phyloP scores from a whole-genome alignment of 2,329 filamentous ascomycete species.

The Seiridium cupressi region DNA sequence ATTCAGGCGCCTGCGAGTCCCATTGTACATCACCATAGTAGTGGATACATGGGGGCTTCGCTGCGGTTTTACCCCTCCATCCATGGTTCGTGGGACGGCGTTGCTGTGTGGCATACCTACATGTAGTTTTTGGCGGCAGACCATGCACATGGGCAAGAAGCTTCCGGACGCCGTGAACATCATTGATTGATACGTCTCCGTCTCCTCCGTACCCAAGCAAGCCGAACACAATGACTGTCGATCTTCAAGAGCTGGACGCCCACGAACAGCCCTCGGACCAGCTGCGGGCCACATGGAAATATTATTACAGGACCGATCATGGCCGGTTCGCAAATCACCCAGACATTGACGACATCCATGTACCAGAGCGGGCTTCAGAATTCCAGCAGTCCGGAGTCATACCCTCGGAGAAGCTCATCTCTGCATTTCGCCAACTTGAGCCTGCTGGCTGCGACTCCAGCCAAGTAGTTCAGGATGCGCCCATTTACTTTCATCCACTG shows the following conservation, averaged over 20 bases:
- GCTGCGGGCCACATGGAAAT: constrained; percentile 73
- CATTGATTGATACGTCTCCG: no score
- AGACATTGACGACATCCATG: constrained; percentile 53
- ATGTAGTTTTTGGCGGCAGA: neutral
- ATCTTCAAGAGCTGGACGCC: constrained; percentile 62
- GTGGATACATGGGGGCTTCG: neutral
- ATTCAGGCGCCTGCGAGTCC: no score
- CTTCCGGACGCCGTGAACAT: no score
- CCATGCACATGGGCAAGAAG: neutral
- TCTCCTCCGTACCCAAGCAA: neutral
- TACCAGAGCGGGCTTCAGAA: constrained; percentile 33
- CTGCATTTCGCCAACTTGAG: constrained; percentile 41
- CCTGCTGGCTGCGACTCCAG: constrained; percentile 28
- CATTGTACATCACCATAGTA: no score
- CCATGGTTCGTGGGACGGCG: neutral
- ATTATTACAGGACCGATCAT: constrained; percentile 61
- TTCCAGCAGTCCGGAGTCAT: constrained; percentile 47
- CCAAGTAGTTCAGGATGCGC: constrained; percentile 33
- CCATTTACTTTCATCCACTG: constrained; percentile 62
- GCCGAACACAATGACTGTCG: constrained; percentile 29
- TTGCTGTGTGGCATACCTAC: neutral
- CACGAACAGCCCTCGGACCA: constrained; percentile 73
- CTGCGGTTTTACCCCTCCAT: neutral
- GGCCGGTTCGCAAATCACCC: constrained; percentile 49
- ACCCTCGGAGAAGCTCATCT: constrained; percentile 36